phyloP scores from a whole-genome alignment of 768 basidiomycete species.

The Dictyophora rubrovolvata region DNA sequence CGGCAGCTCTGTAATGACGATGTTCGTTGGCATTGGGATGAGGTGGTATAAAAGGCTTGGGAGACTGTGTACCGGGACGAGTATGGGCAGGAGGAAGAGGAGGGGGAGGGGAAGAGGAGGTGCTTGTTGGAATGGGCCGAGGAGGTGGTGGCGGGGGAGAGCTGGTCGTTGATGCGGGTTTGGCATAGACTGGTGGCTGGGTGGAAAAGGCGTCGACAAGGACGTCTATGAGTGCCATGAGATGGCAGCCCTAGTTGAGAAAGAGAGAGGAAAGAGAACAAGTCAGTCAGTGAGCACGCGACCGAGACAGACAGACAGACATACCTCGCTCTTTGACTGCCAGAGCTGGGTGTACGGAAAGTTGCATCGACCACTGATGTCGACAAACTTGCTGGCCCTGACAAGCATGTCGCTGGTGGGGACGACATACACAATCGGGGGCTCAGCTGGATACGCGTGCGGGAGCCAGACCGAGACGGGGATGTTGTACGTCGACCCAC shows the following conservation, averaged over 20 bases:
- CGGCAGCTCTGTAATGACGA: neutral
- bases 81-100: constrained; percentile 10
- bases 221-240: constrained; percentile 63
- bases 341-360: constrained; percentile 67
- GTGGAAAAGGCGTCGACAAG: constrained; percentile 77
- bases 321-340: constrained; percentile 76
- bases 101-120: constrained; percentile 10
- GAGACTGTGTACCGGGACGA: constrained; percentile 2
- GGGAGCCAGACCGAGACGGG: constrained; percentile 86
- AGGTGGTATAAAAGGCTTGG: constrained; percentile 11
- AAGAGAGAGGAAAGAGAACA: neutral
- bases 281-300: neutral
- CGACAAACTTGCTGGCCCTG: constrained; percentile 61
- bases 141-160: neutral
- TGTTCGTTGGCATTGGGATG: neutral
- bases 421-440: constrained; percentile 85
- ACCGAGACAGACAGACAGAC: constrained; percentile 8
- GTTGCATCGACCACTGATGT: constrained; percentile 66
- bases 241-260: constrained; percentile 53
- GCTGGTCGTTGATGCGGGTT: constrained; percentile 36
- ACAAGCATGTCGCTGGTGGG: constrained; percentile 89
- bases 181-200: constrained; percentile 84
- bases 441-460: constrained; percentile 67
- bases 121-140: constrained; percentile 1
- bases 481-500: constrained; percentile 78